These are phyloP conservation scores for Alternaria brassicae DNA, from an alignment of 2,329 filamentous ascomycete genomes.

Conservation along the genomic window DNA sequence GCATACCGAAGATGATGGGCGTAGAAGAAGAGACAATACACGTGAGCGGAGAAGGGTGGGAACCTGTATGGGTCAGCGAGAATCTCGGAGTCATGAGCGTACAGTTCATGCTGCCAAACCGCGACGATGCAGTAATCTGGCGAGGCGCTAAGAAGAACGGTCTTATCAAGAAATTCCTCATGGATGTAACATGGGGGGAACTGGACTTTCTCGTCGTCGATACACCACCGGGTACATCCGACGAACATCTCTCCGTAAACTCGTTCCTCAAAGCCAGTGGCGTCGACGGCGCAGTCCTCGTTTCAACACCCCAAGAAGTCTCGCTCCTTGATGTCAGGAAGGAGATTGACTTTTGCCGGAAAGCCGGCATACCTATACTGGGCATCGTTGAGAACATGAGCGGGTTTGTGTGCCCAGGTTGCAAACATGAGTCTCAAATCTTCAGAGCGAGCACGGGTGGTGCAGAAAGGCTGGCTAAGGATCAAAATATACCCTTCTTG, in stretches of 20 bases:
- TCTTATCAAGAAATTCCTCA: constrained; percentile 95
- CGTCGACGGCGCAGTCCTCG: constrained; percentile 89
- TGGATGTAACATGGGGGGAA: constrained; percentile 97
- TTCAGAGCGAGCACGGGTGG: constrained; percentile 93
- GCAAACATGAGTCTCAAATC: constrained; percentile 79
- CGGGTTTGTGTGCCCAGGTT: constrained; percentile 94
- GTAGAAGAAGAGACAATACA: constrained; percentile 94
- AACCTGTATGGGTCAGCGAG: constrained; percentile 92
- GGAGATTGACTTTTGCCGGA: constrained; percentile 96
- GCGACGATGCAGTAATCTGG: constrained; percentile 97
- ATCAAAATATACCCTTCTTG: constrained; percentile 87
- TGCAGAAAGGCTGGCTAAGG: constrained; percentile 77
- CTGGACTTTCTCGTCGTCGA: constrained; percentile 93
- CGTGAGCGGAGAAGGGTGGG: constrained; percentile 87
- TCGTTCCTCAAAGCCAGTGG: constrained; percentile 88
- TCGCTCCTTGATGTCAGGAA: constrained; percentile 91
- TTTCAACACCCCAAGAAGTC: constrained; percentile 96
- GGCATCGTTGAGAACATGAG: constrained; percentile 98
- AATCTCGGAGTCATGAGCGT: constrained; percentile 97
- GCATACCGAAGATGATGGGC: constrained; percentile 98
- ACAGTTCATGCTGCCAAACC: constrained; percentile 95
- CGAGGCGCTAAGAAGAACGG: constrained; percentile 98
- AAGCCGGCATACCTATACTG: constrained; percentile 86
- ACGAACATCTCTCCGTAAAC: constrained; percentile 95
- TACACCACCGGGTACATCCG: constrained; percentile 92